Base-by-base conservation (phyloP, 345 rosid genomes). In the Murraya koenigii region DNA sequence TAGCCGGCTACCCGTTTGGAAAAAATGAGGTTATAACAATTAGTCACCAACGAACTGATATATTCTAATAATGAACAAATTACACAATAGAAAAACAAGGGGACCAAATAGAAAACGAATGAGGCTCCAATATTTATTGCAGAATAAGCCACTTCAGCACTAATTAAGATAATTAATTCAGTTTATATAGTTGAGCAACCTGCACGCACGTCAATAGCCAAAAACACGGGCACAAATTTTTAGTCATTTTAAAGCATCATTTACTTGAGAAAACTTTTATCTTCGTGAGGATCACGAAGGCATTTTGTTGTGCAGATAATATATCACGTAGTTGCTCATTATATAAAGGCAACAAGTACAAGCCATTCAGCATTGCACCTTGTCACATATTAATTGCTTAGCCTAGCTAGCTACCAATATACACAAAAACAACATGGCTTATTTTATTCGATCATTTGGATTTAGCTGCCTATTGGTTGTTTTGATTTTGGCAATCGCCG, bases 201-300 rank as follows among this genome's bases (percentile, higher is more conserved):
- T 71, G 80, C 76, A 61, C 3, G 76, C 80, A 78, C 80, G 80
- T 47, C 74, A 62, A 62, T 54, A 6, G 22, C 26, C 59, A 44
- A 44, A 28, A 61, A 44, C 26, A 68, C 1, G 8, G 0, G 1
- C 54, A 23, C 32, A 30, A 67, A 17, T 44, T 3, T 19, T 54
- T 6, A 55, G 35, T 15, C 28, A 33, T 25, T 77, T 44, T 44
- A 44, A 11, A 44, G 3, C 5, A 44, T 13, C 49, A 44, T 44
- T 14, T 44, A 79, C 72, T 64, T 73, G 39, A 39, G 36, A 63
- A 41, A 66, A 49, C 23, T 54, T 54, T 38, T 35, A 33, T 23
- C 75, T 86, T 83, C 86, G 88, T 86, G 88, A 79, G 58, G 26
- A 81, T 79, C 88, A 86, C 86, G 77, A 77, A 77, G 80, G 60